Evolutionary conservation across 2,329 filamentous ascomycete species (phyloP).

Genomic region (Epicoccum nigrum): DNA sequence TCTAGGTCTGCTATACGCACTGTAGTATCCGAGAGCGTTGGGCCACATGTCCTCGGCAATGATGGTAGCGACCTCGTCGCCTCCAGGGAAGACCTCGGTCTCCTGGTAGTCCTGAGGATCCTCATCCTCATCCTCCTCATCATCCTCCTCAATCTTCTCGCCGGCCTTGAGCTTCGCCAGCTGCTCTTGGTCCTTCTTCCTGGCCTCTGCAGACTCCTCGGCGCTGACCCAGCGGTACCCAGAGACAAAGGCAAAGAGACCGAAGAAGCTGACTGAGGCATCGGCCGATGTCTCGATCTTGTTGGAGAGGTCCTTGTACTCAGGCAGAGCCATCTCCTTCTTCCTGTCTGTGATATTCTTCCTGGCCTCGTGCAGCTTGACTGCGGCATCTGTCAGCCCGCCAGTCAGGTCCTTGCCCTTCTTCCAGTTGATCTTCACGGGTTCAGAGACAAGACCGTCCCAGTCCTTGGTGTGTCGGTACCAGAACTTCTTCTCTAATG

Average conservation of each 20-base stretch:
- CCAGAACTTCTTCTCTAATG: constrained; percentile 91
- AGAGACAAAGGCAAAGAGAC: constrained; percentile 78
- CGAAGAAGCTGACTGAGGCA: constrained; percentile 79
- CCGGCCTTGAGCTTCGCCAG: constrained; percentile 54
- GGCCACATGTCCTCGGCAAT: constrained; percentile 90
- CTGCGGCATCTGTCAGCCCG: constrained; percentile 76
- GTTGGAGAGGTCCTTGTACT: constrained; percentile 61
- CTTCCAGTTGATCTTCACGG: constrained; percentile 82
- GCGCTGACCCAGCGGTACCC: constrained; percentile 71
- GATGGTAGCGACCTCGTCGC: constrained; percentile 79
- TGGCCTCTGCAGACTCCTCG: constrained; percentile 71
- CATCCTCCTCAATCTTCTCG: constrained; percentile 46
- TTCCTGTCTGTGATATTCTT: constrained; percentile 52
- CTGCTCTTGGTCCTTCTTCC: constrained; percentile 65
- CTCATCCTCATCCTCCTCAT: constrained; percentile 60
- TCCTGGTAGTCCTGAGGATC: constrained; percentile 70
- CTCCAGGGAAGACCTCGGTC: constrained; percentile 85
- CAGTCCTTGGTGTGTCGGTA: constrained; percentile 74
- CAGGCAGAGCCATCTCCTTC: constrained; percentile 60
- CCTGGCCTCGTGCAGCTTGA: constrained; percentile 71
- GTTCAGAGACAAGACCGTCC: constrained; percentile 83
- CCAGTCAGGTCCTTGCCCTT: constrained; percentile 79
- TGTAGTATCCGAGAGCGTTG: constrained; percentile 87
- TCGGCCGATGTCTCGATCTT: constrained; percentile 65
- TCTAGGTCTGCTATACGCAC: constrained; percentile 61